These are phyloP conservation scores for Aspergillus udagawae DNA, from an alignment of 2,329 filamentous ascomycete species.

Conservation along the genomic window DNA sequence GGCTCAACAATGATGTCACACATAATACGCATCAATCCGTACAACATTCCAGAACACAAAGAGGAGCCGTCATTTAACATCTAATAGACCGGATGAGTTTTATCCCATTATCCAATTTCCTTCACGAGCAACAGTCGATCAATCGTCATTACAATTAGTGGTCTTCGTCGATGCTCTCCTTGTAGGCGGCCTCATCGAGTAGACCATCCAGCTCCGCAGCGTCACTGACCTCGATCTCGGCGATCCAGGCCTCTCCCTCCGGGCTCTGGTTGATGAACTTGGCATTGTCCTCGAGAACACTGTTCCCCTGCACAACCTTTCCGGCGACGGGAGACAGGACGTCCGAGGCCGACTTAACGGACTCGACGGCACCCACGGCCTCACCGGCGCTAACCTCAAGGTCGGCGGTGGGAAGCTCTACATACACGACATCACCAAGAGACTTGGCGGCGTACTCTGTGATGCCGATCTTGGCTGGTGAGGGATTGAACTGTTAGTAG, in stretches of 20 bases:
- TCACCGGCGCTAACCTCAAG: conserved; percentile 71
- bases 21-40: conserved; percentile 1
- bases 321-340: conserved; percentile 86
- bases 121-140: background rate
- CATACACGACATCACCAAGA: conserved; percentile 94
- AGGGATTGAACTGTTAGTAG: background rate
- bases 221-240: conserved; percentile 74
- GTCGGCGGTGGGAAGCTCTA: conserved; percentile 78
- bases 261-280: conserved; percentile 83
- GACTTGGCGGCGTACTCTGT: conserved; percentile 86
- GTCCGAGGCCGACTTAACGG: conserved; percentile 96
- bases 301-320: conserved; percentile 71
- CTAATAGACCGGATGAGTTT: conserved; percentile 1
- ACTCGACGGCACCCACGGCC: conserved; percentile 90
- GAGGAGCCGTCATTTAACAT: conserved; percentile 2
- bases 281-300: conserved; percentile 75
- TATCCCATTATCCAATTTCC: background rate
- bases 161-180: conserved; percentile 61
- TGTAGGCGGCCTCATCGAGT: conserved; percentile 76
- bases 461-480: conserved; percentile 70
- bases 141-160: conserved; percentile 4
- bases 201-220: conserved; percentile 66
- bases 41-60: conserved; percentile 8
- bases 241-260: conserved; percentile 90
- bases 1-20: conserved; percentile 12